Percentiles rank a stretch among this genome's conserved stretches.
Evolutionary conservation across 2,329 filamentous ascomycete species (phyloP).

Genomic region (Fusarium keratoplasticum): DNA sequence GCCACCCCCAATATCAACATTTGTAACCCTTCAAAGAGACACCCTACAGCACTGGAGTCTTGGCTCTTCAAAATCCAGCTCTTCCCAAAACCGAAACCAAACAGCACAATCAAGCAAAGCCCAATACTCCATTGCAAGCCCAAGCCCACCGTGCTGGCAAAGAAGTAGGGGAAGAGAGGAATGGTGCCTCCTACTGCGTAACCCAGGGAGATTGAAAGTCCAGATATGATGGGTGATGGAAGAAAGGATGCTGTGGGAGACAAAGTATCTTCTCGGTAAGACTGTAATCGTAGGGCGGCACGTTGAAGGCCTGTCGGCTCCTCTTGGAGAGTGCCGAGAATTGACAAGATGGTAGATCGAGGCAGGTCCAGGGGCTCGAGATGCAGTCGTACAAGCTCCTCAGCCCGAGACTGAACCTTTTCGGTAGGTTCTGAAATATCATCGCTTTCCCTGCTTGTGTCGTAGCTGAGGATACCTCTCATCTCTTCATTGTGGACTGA

Average conservation of each 20-base stretch:
- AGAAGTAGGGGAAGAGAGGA: constrained; percentile 72
- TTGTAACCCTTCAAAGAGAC: constrained; percentile 47
- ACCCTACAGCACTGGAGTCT: constrained; percentile 21
- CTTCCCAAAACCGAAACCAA: constrained; percentile 68
- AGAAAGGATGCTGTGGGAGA: not conserved
- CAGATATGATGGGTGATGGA: constrained; percentile 59
- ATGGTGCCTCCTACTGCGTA: constrained; percentile 73
- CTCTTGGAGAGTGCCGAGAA: constrained; percentile 43
- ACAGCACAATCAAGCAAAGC: constrained; percentile 65
- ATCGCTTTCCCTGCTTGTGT: constrained; percentile 26
- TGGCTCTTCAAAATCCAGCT: constrained; percentile 53
- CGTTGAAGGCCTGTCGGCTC: constrained; percentile 48
- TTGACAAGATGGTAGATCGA: constrained; percentile 23
- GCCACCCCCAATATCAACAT: constrained; percentile 51
- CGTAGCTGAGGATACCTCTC: constrained; percentile 42
- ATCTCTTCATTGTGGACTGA: constrained; percentile 36
- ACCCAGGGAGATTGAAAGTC: constrained; percentile 69
- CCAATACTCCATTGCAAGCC: constrained; percentile 65
- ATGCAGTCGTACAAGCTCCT: constrained; percentile 47
- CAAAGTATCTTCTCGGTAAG: constrained; percentile 19
- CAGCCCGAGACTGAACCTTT: constrained; percentile 9
- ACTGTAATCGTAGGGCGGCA: constrained; percentile 34
- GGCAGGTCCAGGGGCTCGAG: constrained; percentile 49
- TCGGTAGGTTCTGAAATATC: constrained; percentile 5
- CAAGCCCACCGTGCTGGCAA: constrained; percentile 52